Percentiles rank a stretch among this genome's conserved stretches.
These are phyloP conservation scores for Apiospora hydei DNA, from an alignment of 2,329 filamentous ascomycete genomes.

Conservation along the genomic window DNA sequence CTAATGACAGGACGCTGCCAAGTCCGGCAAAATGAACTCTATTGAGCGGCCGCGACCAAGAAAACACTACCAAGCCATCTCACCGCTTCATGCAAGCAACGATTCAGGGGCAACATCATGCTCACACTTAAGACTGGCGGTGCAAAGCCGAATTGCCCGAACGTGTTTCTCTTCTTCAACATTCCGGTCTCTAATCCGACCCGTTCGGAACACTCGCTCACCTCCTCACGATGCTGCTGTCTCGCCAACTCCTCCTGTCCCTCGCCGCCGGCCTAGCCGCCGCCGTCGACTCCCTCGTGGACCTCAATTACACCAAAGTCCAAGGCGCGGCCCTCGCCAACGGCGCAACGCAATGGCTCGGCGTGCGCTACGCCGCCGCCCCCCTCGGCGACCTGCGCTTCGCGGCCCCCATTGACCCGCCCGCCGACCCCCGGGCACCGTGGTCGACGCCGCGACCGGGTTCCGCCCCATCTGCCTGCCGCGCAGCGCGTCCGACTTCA, in stretches of 20 bases:
- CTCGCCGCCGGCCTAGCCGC: slow-evolving; percentile 7
- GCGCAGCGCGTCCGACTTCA: slow-evolving; percentile 22
- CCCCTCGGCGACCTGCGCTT: slow-evolving; percentile 24
- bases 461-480: slow-evolving; percentile 26
- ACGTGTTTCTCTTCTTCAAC: background rate
- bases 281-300: slow-evolving; percentile 17
- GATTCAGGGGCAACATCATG: background rate
- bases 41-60: background rate
- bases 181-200: background rate
- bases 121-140: background rate
- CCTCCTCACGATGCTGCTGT: background rate
- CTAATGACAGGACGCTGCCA: background rate
- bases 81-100: background rate
- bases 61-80: background rate
- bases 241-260: background rate
- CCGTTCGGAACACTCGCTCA: background rate
- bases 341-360: slow-evolving; percentile 26
- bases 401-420: slow-evolving; percentile 23
- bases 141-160: background rate
- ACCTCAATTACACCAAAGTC: background rate
- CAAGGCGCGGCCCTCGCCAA: slow-evolving; percentile 4
- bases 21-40: background rate
- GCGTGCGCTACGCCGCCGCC: slow-evolving; percentile 25
- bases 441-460: slow-evolving; percentile 3
- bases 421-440: background rate